Base-by-base conservation (phyloP, 1,139 yeast species). In the Debaryomycetaceae sp. region DNA sequence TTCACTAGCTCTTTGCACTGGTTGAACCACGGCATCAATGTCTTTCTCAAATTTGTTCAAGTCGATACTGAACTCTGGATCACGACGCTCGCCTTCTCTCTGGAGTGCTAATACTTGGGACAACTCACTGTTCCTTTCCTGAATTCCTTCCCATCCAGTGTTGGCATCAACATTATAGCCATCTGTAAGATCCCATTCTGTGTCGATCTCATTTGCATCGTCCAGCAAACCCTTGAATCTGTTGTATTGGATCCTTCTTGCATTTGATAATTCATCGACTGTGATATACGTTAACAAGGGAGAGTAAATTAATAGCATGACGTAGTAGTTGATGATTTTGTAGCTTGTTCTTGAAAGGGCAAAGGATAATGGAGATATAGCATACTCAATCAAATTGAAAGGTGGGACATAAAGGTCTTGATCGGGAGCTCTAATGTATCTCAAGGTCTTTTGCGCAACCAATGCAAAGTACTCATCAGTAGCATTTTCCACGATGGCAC, bases 371-470 rank as follows among this genome's bases (percentile, higher is more conserved):
- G 78, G 78, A 35, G 55, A 44, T 9, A 84, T 59, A 3, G 75
- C 41, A 3, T 83, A 42, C 60, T 89, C 97, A 48, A 89, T 66
- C 53, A 89, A 62, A 59, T 89, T 89, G 50, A 88, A 74, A 6
- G 97, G 97, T 5, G 97, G 95, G 30, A 88, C 91, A 59, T 82
- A 89, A 39, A 88, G 87, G 56, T 86, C 83, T 47, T 82, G 84
- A 65, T 89, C 97, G 0, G 96, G 97, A 0, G 96, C 96, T 53
- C 97, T 77, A 44, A 88, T 81, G 58, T 86, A 89, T 49, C 91
- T 75, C 53, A 89, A 75, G 0, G 95, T 88, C 68, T 88, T 87
- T 52, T 86, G 87, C 4, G 96, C 88, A 52, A 87, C 87, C 45
- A 88, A 76, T 0, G 95, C 95, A 71, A 88, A 78, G 62, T 85